Conservation (phyloP, 2,329 filamentous ascomycete genomes). For the Trichoderma atroviride region DNA sequence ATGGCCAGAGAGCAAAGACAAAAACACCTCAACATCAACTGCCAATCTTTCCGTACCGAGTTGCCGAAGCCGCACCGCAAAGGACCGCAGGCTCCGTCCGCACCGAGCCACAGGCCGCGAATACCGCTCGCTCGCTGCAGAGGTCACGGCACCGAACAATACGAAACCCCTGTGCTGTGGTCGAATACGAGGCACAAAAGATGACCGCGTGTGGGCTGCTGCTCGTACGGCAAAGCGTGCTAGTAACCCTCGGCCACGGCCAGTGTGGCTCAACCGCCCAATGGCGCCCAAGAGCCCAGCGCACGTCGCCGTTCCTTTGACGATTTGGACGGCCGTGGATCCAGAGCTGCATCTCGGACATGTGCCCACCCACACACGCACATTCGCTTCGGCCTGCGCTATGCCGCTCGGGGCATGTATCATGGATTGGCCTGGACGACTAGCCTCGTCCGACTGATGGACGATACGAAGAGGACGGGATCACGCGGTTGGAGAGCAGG, state of each 20-base stretch:
- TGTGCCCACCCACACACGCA: conserved; percentile 20
- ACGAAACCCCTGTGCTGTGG: conserved; percentile 22
- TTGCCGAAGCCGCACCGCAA: background rate
- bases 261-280: conserved; percentile 22
- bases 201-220: conserved; percentile 21
- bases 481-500: conserved; percentile 17
- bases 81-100: background rate
- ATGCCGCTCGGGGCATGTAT: conserved; percentile 17
- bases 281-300: conserved; percentile 16
- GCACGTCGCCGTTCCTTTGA: conserved; percentile 11
- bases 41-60: background rate
- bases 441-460: background rate
- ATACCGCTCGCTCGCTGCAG: background rate
- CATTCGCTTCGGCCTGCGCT: conserved; percentile 14
- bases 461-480: background rate
- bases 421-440: background rate
- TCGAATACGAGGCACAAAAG: conserved; percentile 24
- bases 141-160: conserved; percentile 15
- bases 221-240: conserved; percentile 15
- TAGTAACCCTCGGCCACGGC: conserved; percentile 7
- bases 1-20: background rate
- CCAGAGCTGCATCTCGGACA: conserved; percentile 18
- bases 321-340: background rate
- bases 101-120: background rate
- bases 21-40: background rate